Evolutionary conservation across 2,329 filamentous ascomycete species (phyloP).

Genomic region (Colletotrichum kahawae): DNA sequence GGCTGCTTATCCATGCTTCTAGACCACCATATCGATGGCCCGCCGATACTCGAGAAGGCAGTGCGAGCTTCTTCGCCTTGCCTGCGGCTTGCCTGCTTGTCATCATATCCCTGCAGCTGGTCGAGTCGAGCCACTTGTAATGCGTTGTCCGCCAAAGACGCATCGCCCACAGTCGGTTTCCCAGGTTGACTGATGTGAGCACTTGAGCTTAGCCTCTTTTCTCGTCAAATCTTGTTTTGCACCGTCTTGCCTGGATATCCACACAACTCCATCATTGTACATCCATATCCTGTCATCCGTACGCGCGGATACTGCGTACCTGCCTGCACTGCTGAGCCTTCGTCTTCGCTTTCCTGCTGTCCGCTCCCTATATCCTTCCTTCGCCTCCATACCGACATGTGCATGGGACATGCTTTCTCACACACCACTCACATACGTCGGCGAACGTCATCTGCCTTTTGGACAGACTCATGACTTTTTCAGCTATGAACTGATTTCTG

Average conservation of each 20-base stretch:
- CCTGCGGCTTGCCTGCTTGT: not conserved
- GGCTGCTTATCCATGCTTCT: not conserved
- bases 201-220: not conserved
- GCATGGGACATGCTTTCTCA: not conserved
- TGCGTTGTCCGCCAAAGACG: not conserved
- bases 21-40: not conserved
- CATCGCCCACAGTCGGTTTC: not conserved
- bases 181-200: not conserved
- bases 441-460: not conserved
- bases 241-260: not conserved
- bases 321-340: not conserved
- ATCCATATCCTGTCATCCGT: not conserved
- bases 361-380: not conserved
- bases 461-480: not conserved
- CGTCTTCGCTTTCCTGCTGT: not conserved
- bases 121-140: not conserved
- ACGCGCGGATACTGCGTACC: not conserved
- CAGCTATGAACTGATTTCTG: not conserved
- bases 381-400: not conserved
- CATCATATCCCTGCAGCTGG: not conserved
- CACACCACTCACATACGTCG: not conserved
- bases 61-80: not conserved
- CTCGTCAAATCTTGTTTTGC: conserved; percentile 7
- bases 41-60: not conserved
- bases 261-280: not conserved